A percentile compares a stretch with the other conserved stretches of the same genome.
Conservation (phyloP, 345 rosid species). For the Arabidopsis arenosa region DNA sequence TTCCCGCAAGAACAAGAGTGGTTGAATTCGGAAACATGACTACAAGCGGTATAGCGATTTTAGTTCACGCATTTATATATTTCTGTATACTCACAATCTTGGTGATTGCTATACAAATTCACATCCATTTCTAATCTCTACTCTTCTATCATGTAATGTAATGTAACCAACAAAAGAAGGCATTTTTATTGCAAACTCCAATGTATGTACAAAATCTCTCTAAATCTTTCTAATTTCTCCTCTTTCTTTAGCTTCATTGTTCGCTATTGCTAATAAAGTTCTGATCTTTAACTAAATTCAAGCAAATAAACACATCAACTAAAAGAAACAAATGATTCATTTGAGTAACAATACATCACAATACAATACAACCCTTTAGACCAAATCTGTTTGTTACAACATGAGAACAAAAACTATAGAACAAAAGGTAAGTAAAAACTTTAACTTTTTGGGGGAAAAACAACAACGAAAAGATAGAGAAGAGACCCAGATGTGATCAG, state of each 20-base stretch:
- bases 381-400: slow-evolving; percentile 27
- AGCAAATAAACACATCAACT: not conserved
- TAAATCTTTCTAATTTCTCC: not conserved
- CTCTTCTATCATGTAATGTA: slow-evolving; percentile 14
- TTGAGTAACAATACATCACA: not conserved
- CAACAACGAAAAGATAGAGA: not conserved
- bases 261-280: slow-evolving; percentile 17
- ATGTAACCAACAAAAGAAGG: not conserved
- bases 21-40: slow-evolving; percentile 94
- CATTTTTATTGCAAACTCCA: slow-evolving; percentile 12
- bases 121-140: slow-evolving; percentile 43
- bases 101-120: slow-evolving; percentile 62
- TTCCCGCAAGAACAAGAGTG: slow-evolving; percentile 76
- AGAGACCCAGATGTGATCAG: slow-evolving; percentile 11
- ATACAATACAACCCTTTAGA: slow-evolving; percentile 11
- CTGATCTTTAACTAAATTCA: not conserved
- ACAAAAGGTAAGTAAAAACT: slow-evolving; percentile 15
- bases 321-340: slow-evolving; percentile 10
- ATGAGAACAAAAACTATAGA: slow-evolving; percentile 3
- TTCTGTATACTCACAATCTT: slow-evolving; percentile 84
- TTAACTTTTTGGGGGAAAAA: not conserved
- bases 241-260: not conserved
- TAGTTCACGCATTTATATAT: slow-evolving; percentile 83
- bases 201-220: slow-evolving; percentile 25
- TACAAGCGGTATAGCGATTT: slow-evolving; percentile 87